Evolutionary conservation across 2,329 filamentous ascomycete genomes (phyloP).

Genomic region (Phyllosticta citrichinensis): DNA sequence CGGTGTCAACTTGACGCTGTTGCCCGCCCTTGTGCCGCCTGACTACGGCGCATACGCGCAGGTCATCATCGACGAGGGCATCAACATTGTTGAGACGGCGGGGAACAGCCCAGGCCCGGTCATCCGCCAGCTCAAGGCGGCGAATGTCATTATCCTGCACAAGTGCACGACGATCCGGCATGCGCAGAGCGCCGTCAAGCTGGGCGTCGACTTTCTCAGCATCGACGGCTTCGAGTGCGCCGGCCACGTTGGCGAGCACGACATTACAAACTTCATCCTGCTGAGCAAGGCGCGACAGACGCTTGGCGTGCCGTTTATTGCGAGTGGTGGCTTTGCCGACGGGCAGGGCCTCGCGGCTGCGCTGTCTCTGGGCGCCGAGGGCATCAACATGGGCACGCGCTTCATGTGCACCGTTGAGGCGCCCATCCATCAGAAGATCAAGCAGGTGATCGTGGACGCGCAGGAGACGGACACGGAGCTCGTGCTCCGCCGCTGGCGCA

Average conservation of each 20-base stretch:
- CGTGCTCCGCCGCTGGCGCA: constrained; percentile 81
- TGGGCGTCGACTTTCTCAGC: constrained; percentile 91
- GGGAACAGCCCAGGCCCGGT: constrained; percentile 86
- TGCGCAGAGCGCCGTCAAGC: constrained; percentile 80
- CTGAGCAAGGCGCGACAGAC: constrained; percentile 75
- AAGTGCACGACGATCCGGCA: constrained; percentile 97
- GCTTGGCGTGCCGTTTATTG: constrained; percentile 83
- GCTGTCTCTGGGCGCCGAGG: constrained; percentile 77
- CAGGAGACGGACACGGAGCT: constrained; percentile 87
- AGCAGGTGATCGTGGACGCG: constrained; percentile 79
- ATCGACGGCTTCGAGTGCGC: constrained; percentile 99
- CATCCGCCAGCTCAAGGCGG: constrained; percentile 77
- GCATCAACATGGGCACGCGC: constrained; percentile 96
- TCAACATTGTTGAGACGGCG: constrained; percentile 85
- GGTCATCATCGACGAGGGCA: constrained; percentile 85
- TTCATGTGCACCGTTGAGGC: constrained; percentile 96
- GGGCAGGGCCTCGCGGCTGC: constrained; percentile 88
- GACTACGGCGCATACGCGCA: constrained; percentile 89
- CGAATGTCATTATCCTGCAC: constrained; percentile 72
- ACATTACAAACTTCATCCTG: constrained; percentile 85
- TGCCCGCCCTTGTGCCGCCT: constrained; percentile 79
- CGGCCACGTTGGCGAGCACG: constrained; percentile 75
- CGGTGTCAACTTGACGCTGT: constrained; percentile 88
- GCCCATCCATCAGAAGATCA: constrained; percentile 87
- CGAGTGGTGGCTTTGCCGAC: constrained; percentile 90